Evolutionary conservation across 139 green algal species (phyloP), one percentile per base, ranked within the genome.

Genomic region (Tetratostichococcus sp.): DNA sequence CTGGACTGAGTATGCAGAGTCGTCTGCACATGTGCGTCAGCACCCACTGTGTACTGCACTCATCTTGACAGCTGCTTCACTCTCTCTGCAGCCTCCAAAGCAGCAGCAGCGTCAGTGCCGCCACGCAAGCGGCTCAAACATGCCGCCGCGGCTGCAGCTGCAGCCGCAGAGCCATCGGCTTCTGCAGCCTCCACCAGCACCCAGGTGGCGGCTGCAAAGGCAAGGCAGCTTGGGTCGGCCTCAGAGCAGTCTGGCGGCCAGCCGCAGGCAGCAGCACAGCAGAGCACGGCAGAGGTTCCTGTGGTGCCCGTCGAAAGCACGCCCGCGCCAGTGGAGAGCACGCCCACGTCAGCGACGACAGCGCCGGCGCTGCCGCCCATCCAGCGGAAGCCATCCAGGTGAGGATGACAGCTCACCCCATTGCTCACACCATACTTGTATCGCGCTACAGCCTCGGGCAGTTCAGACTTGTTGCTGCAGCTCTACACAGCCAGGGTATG

Each of bases 71-170:
- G n/a, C n/a, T n/a, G n/a, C n/a, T n/a, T n/a, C n/a, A n/a, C n/a
- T n/a, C n/a, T 70, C 17, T 28, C 32, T 30, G 39, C 35, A 31
- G 68, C 33, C 68, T 19, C 22, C 14, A 35, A 72, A 16, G 68
- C 14, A 25, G 33, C 68, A n/a, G 68, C 33, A n/a, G 33, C 28
- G 65, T 70, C 65, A 14, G 28, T 77, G 32, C 71, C 77, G 31
- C 67, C 72, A 26, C 77, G 77, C 32, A 67, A 67, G 31, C 77
- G 71, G 25, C 66, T 81, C 42, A 81, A 81, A 62, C 35, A 69
- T 19, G 62, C 62, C 26, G n/a, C 62, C 4, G 26, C 62, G 11
- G 62, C 62, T 26, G 62, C 62, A 4, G 62, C 26, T 34, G 30
- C 28, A 26, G 62, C 26, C 25, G 62, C 62, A 1, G n/a, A 34